Evolutionary conservation across 176 grass and related monocot genomes (phyloP).

Genomic region (Zizania latifolia): DNA sequence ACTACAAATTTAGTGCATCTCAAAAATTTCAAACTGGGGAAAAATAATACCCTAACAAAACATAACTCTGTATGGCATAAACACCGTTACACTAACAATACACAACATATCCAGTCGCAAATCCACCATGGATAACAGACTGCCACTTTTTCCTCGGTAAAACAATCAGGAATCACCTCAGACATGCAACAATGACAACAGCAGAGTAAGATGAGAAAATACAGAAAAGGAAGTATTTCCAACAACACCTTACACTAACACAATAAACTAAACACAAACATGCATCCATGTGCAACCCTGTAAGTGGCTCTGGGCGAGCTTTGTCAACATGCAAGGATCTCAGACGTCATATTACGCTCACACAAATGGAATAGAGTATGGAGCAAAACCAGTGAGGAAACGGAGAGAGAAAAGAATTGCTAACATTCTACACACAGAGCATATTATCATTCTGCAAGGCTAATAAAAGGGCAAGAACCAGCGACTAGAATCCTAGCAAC

Average conservation of each 20-base stretch:
- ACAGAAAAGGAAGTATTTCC: not conserved
- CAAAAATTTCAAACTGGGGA: not conserved
- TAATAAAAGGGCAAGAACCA: not conserved
- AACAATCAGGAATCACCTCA: not conserved
- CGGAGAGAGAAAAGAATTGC: not conserved
- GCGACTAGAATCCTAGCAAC: not conserved
- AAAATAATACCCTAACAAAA: not conserved
- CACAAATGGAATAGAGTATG: not conserved
- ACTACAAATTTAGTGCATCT: not conserved
- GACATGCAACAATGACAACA: not conserved
- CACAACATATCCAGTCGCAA: not conserved
- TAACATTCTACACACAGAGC: not conserved
- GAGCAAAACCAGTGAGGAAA: not conserved
- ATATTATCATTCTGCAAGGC: not conserved
- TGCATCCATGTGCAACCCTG: not conserved
- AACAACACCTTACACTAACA: not conserved
- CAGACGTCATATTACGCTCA: not conserved
- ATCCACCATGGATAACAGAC: not conserved
- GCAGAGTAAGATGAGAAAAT: not conserved
- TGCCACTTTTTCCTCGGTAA: not conserved
- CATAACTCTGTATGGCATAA: not conserved
- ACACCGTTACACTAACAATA: not conserved
- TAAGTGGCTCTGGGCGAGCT: not conserved
- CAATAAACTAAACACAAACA: too few species aligned
- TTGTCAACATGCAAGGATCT: not conserved